These are phyloP conservation scores for Paracorniculantispora psalliotae DNA, from an alignment of 2,329 filamentous ascomycete genomes.

Conservation along the genomic window DNA sequence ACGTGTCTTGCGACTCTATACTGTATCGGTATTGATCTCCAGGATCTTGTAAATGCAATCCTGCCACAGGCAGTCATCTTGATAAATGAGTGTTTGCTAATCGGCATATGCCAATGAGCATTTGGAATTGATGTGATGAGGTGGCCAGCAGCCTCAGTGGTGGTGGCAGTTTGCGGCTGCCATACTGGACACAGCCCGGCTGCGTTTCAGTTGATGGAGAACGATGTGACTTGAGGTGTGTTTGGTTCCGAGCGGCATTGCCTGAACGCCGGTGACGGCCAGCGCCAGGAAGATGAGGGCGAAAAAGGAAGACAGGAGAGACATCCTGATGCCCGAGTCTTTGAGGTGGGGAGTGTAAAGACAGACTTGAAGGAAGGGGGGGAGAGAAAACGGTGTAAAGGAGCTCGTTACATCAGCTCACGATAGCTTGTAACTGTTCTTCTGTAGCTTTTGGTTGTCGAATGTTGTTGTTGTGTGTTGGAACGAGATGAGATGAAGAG, in stretches of 20 bases:
- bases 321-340: neutral
- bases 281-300: constrained; percentile 5
- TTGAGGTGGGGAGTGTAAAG: neutral
- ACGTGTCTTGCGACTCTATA: neutral
- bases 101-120: neutral
- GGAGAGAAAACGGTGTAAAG: neutral
- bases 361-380: too few species aligned
- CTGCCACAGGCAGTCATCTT: neutral
- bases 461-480: neutral
- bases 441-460: neutral
- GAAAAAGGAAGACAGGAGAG: constrained; percentile 6
- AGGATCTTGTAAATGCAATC: neutral
- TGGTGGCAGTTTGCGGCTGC: constrained; percentile 1
- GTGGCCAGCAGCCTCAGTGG: neutral
- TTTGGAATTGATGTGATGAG: too few species aligned
- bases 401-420: too few species aligned
- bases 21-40: neutral
- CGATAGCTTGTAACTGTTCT: neutral
- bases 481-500: neutral
- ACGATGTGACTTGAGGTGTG: neutral
- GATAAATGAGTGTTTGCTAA: neutral
- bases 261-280: constrained; percentile 1
- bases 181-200: constrained; percentile 9
- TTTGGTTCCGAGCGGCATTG: neutral
- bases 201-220: constrained; percentile 2